These are phyloP conservation scores for Aspergillus biplanus DNA, from an alignment of 495 filamentous ascomycete genomes.

Conservation along the genomic window DNA sequence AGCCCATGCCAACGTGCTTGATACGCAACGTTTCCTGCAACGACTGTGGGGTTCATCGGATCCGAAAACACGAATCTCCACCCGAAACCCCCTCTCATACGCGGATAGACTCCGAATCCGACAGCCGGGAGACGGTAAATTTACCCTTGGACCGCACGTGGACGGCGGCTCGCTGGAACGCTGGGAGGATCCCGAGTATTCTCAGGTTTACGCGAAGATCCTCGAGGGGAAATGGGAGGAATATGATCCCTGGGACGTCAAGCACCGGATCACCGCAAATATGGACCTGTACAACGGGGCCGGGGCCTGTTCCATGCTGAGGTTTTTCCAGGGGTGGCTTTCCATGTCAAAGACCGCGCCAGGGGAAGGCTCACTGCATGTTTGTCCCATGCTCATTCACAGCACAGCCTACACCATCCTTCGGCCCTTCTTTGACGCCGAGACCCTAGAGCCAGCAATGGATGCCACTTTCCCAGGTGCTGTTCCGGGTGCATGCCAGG, in stretches of 20 bases:
- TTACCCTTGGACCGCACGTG: conserved; percentile 84
- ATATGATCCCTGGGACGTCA: conserved; percentile 80
- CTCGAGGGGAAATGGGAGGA: conserved; percentile 78
- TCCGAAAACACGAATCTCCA: conserved; percentile 62
- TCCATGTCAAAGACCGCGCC: conserved; percentile 74
- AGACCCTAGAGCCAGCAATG: conserved; percentile 52
- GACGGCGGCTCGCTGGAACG: conserved; percentile 85
- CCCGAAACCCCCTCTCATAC: conserved; percentile 70
- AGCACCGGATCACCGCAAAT: conserved; percentile 65
- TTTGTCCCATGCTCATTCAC: conserved; percentile 77
- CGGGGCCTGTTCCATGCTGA: conserved; percentile 81
- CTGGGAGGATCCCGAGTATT: conserved; percentile 83
- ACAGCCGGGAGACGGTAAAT: conserved; percentile 65
- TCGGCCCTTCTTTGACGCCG: conserved; percentile 74
- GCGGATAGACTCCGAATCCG: conserved; percentile 81
- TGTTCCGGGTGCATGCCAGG: conserved; percentile 74
- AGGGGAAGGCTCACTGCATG: conserved; percentile 76
- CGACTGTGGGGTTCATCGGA: conserved; percentile 72
- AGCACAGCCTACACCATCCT: conserved; percentile 80
- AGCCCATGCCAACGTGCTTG: conserved; percentile 69
- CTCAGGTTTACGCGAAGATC: conserved; percentile 72
- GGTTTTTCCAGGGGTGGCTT: conserved; percentile 89
- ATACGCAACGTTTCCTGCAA: conserved; percentile 73
- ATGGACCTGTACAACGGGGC: conserved; percentile 82
- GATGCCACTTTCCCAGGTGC: conserved; percentile 69